A percentile compares a stretch with the other conserved stretches of the same genome.
phyloP scores from a whole-genome alignment of 148 eudicot genomes.

The Pharnaceum exiguum region DNA sequence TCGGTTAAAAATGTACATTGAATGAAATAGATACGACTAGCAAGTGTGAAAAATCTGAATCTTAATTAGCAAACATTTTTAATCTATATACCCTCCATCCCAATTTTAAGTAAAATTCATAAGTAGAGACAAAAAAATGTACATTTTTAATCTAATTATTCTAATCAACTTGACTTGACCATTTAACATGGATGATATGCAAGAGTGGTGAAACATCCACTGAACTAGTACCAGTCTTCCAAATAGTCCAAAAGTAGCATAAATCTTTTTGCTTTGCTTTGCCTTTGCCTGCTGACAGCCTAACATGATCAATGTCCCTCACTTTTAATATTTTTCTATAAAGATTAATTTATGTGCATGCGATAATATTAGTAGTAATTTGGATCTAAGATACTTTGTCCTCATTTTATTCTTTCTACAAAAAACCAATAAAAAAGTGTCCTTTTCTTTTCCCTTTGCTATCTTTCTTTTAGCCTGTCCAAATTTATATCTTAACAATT shows the following conservation, averaged over 20 bases:
- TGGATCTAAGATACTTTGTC: neutral
- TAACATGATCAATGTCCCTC: constrained; percentile 25
- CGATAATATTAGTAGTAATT: neutral
- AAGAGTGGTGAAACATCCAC: no score
- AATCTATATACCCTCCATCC: no score
- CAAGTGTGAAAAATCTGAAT: no score
- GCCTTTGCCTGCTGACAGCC: constrained; percentile 18
- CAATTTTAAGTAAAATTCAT: no score
- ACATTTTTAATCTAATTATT: no score
- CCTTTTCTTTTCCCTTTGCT: neutral
- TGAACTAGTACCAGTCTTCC: no score
- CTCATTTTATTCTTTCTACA: neutral
- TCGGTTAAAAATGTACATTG: no score
- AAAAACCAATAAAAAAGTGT: neutral
- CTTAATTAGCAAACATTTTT: no score
- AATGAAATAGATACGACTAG: no score
- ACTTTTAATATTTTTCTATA: neutral
- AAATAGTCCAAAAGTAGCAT: constrained; percentile 14
- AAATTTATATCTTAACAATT: neutral
- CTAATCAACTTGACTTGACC: no score
- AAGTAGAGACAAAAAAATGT: no score
- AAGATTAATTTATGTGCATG: neutral
- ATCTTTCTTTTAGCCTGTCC: neutral
- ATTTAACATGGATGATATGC: no score
- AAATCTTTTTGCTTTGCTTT: neutral